Evolutionary conservation across 2,329 filamentous ascomycete species (phyloP).

Genomic region (Fusarium sp.): DNA sequence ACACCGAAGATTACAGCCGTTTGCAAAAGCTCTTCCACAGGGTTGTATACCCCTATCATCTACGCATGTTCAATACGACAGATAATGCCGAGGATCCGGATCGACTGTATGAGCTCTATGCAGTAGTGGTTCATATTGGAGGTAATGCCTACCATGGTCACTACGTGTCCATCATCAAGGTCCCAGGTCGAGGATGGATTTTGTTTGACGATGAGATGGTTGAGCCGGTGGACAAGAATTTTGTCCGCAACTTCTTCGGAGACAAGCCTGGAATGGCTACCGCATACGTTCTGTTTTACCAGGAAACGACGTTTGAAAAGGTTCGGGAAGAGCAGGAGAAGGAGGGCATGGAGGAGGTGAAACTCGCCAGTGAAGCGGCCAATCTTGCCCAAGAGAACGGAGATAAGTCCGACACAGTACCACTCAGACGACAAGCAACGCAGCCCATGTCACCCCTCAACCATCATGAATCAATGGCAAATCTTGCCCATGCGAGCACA

Average conservation of each 20-base stretch:
- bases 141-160: conserved; percentile 97
- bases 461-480: conserved; percentile 65
- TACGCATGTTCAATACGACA: conserved; percentile 97
- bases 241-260: conserved; percentile 96
- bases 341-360: conserved; percentile 75
- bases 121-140: conserved; percentile 96
- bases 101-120: conserved; percentile 94
- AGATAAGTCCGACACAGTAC: conserved; percentile 56
- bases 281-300: conserved; percentile 97
- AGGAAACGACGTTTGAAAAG: conserved; percentile 81
- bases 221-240: conserved; percentile 95
- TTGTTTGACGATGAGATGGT: conserved; percentile 99
- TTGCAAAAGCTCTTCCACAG: conserved; percentile 97
- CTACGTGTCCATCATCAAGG: conserved; percentile 98
- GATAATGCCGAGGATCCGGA: conserved; percentile 95
- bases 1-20: conserved; percentile 93
- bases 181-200: conserved; percentile 93
- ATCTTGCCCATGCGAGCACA: conserved; percentile 74
- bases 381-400: conserved; percentile 62
- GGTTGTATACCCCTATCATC: conserved; percentile 95
- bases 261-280: conserved; percentile 91
- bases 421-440: conserved; percentile 63
- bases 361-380: conserved; percentile 66
- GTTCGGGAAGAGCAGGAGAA: conserved; percentile 82
- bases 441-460: conserved; percentile 59